Evolutionary conservation across 257 asterid species (phyloP), one percentile per base, ranked within the genome.

Genomic region (Plantago ovata): DNA sequence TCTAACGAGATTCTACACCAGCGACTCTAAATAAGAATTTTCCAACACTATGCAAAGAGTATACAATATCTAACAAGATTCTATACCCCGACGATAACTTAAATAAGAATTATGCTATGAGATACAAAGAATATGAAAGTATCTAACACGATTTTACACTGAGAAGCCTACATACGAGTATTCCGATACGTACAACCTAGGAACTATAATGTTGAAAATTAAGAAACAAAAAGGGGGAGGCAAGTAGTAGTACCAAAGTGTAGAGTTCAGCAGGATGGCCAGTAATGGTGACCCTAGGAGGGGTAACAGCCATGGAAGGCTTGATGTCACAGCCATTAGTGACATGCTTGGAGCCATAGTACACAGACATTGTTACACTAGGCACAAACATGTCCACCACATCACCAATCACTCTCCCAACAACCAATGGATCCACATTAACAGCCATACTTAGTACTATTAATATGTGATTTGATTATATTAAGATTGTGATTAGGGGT

Each of bases 311-410:
- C 45, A 71, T 19, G 10, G 90, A 84, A 1, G 90, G 94, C 72
- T 79, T 84, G 60, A 84, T 66, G 1, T 72, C 81, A 19, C 87
- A 75, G n/a, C 84, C 94, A 72, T 76, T 82, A 16, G 78, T 79
- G 53, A 84, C 80, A 58, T 77, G 85, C 50, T 72, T 82, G 0
- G 73, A 18, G 3, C 72, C 87, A 45, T 61, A 84, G 60, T 69
- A 60, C 1, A 84, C 90, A 13, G 77, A 73, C 87, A 84, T 79
- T 20, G 57, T 41, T 1, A 77, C 94, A 1, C 62, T 62, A 1
- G 94, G 94, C 33, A 79, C 82, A 23, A 84, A 84, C 72, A 77
- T 60, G 53, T 84, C 87, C 2, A 84, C 85, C 56, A 84, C 90
- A 54, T 84, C 94, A 1, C 90, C 90, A 3, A 84, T 84, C 0